phyloP scores from a whole-genome alignment of 1,139 yeast species.

The Scheffersomyces segobiensis region DNA sequence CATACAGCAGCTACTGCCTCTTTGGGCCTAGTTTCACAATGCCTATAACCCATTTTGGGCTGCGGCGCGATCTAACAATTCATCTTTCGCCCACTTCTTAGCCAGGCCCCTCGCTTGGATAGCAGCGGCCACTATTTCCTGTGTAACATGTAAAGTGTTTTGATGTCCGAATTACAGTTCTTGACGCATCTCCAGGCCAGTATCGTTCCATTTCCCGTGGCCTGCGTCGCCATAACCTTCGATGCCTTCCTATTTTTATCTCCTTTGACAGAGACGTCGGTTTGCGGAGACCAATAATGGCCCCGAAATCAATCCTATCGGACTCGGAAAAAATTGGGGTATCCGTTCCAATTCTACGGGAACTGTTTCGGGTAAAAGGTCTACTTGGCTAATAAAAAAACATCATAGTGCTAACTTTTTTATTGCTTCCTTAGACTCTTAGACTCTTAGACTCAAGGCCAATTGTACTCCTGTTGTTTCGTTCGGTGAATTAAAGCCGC shows the following conservation, averaged over 20 bases:
- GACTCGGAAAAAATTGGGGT: not conserved
- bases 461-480: too few relatives aligned
- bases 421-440: too few relatives aligned
- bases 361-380: not conserved
- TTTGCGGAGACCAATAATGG: not conserved
- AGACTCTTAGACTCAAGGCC: too few relatives aligned
- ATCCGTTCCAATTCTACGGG: not conserved
- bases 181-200: not conserved
- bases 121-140: not conserved
- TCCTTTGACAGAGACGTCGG: not conserved
- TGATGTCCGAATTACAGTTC: not conserved
- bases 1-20: not conserved
- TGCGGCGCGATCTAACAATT: not conserved
- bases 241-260: not conserved
- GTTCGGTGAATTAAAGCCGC: not conserved
- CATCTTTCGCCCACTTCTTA: not conserved
- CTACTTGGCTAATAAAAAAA: not conserved
- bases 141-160: not conserved
- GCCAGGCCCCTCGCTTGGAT: not conserved
- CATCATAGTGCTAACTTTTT: not conserved
- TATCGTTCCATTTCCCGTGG: not conserved
- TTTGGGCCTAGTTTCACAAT: not conserved
- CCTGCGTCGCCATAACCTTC: not conserved
- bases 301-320: too few relatives aligned
- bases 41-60: not conserved